Evolutionary conservation across 768 basidiomycete species (phyloP).

Genomic region (Mycena olivaceomarginata): DNA sequence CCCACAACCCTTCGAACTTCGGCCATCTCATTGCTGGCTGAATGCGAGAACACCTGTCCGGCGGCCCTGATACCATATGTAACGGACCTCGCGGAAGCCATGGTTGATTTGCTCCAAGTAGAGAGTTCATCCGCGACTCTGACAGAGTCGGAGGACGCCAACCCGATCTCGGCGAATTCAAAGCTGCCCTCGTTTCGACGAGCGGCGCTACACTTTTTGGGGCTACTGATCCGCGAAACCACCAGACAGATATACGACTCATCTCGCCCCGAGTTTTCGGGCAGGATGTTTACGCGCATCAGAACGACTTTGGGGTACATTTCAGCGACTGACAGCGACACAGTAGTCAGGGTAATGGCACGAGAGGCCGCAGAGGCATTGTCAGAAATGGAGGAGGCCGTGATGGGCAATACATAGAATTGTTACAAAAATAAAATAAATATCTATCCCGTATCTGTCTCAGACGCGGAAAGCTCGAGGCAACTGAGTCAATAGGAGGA

Average conservation of each 20-base stretch:
- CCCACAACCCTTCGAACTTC: constrained; percentile 86
- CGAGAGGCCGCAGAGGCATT: constrained; percentile 78
- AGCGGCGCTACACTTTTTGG: constrained; percentile 90
- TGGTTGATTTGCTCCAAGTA: constrained; percentile 86
- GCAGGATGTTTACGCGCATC: constrained; percentile 66
- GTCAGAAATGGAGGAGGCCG: constrained; percentile 68
- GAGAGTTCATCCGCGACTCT: constrained; percentile 65
- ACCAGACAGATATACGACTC: constrained; percentile 71
- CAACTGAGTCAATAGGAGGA: constrained; percentile 91
- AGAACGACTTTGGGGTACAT: constrained; percentile 82
- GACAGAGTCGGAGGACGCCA: constrained; percentile 60
- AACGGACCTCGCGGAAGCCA: constrained; percentile 76
- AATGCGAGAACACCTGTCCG: constrained; percentile 79
- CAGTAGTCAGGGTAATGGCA: constrained; percentile 84
- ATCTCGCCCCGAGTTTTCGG: constrained; percentile 55
- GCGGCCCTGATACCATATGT: constrained; percentile 79
- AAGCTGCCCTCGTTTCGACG: constrained; percentile 90
- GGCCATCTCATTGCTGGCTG: constrained; percentile 78
- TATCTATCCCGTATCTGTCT: constrained; percentile 97
- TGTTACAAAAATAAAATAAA: constrained; percentile 35
- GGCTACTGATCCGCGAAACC: constrained; percentile 78
- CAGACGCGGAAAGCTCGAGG: constrained; percentile 76
- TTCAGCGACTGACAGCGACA: constrained; percentile 82
- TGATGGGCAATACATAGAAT: constrained; percentile 55
- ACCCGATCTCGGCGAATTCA: constrained; percentile 75